Conservation (phyloP, 2,329 filamentous ascomycete species). For the Colletotrichum sojae region DNA sequence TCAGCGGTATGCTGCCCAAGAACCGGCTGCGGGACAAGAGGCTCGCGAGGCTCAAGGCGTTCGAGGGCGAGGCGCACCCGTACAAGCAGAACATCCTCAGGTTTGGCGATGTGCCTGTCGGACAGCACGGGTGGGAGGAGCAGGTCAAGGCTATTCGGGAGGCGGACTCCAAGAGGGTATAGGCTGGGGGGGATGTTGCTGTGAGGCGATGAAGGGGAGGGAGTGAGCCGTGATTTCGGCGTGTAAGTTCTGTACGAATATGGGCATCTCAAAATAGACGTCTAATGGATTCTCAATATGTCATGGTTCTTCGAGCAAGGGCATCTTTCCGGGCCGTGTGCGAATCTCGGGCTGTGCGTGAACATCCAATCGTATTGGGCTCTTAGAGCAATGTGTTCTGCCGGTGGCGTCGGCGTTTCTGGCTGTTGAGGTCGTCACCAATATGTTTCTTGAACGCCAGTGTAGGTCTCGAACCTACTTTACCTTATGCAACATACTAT, state of each 20-base stretch:
- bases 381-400: too few relatives aligned
- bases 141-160: conserved; percentile 65
- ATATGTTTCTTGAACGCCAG: too few relatives aligned
- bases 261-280: conserved; percentile 38
- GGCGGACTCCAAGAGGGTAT: conserved; percentile 66
- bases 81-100: conserved; percentile 90
- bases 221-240: conserved; percentile 24
- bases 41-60: conserved; percentile 91
- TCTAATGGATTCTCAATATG: conserved; percentile 12
- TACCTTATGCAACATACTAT: too few relatives aligned
- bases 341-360: too few relatives aligned
- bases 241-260: conserved; percentile 42
- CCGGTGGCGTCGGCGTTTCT: too few relatives aligned
- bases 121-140: conserved; percentile 67
- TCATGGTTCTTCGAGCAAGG: too few relatives aligned
- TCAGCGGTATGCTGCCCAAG: conserved; percentile 98
- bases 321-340: too few relatives aligned
- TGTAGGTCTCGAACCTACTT: too few relatives aligned
- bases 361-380: too few relatives aligned
- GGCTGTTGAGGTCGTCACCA: too few relatives aligned
- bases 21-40: conserved; percentile 92
- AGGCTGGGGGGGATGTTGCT: conserved; percentile 41
- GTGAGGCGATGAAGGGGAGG: not conserved
- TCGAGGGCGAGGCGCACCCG: conserved; percentile 92
- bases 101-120: conserved; percentile 74